Percentiles rank a stretch among this genome's conserved stretches.
phyloP scores from a whole-genome alignment of 768 basidiomycete species.

The Rhodotorula toruloides region DNA sequence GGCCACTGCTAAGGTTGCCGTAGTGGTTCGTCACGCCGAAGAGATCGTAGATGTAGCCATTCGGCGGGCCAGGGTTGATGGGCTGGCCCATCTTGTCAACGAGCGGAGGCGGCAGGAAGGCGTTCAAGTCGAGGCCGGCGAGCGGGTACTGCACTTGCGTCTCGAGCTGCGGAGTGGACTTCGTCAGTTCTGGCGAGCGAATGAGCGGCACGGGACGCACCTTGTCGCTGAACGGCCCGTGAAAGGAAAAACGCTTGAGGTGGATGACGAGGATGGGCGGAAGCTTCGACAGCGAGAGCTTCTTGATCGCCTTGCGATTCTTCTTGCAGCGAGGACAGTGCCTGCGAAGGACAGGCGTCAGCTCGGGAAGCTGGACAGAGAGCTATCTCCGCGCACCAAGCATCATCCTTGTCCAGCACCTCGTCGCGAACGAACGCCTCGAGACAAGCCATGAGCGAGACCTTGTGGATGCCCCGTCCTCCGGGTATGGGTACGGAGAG shows the following conservation, averaged over 20 bases:
- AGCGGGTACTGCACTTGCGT: constrained; percentile 87
- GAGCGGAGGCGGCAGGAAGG: constrained; percentile 77
- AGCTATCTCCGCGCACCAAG: constrained; percentile 61
- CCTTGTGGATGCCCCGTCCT: constrained; percentile 55
- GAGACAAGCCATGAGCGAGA: constrained; percentile 72
- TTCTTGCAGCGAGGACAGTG: constrained; percentile 91
- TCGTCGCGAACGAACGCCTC: constrained; percentile 87
- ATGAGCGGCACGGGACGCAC: not conserved
- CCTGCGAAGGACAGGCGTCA: constrained; percentile 52
- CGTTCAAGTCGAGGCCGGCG: constrained; percentile 59
- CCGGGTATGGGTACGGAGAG: constrained; percentile 82
- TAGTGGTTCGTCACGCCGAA: constrained; percentile 96
- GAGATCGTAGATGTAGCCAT: constrained; percentile 78
- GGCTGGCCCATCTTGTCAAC: constrained; percentile 53
- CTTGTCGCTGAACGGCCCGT: constrained; percentile 89
- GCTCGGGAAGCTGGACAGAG: not conserved
- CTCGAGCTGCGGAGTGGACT: constrained; percentile 56
- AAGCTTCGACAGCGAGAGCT: constrained; percentile 79
- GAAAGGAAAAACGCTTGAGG: constrained; percentile 83
- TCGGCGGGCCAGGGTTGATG: constrained; percentile 51
- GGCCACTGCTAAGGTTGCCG: constrained; percentile 87
- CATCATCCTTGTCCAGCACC: constrained; percentile 83
- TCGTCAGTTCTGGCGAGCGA: too few species aligned
- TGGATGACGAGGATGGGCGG: constrained; percentile 90
- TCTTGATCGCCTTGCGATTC: constrained; percentile 77